phyloP scores from a whole-genome alignment of 192 early-diverging fungal genomes.

The Coemansia sp. region DNA sequence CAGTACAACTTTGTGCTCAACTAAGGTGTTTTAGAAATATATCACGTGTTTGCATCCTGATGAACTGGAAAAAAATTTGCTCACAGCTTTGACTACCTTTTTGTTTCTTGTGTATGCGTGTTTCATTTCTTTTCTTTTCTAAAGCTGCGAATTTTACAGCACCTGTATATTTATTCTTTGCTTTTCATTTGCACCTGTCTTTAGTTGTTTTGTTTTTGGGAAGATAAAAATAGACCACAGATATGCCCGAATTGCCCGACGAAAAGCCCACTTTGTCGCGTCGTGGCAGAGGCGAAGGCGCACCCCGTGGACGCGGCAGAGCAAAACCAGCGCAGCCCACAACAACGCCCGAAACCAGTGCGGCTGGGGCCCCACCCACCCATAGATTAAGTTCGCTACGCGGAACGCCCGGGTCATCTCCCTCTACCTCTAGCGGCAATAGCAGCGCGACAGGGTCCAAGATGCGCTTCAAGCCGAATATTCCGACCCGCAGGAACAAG shows the following conservation, averaged over 20 bases:
- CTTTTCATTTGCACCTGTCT: neutral
- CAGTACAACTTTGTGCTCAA: slow-evolving; percentile 57
- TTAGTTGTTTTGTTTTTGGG: neutral
- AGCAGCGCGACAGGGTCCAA: slow-evolving; percentile 1
- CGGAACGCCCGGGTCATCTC: neutral
- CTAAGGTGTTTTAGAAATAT: slow-evolving; percentile 9
- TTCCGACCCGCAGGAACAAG: slow-evolving; percentile 33
- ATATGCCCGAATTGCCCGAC: slow-evolving; percentile 22
- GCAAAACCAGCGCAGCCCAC: neutral
- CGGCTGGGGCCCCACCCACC: slow-evolving; percentile 16
- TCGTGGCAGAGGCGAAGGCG: neutral
- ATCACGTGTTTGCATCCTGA: slow-evolving; percentile 4
- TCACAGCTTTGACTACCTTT: neutral
- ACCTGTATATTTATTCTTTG: neutral
- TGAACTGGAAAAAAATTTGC: neutral
- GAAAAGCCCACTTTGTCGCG: slow-evolving; percentile 25
- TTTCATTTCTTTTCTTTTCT: neutral
- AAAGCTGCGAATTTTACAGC: neutral
- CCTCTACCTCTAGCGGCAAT: neutral
- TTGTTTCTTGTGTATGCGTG: neutral
- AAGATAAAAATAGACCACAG: slow-evolving; percentile 3
- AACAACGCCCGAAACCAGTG: neutral
- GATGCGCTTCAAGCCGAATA: slow-evolving; percentile 30
- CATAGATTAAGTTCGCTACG: slow-evolving; percentile 24
- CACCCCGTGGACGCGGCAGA: slow-evolving; percentile 13